phyloP scores from a whole-genome alignment of 768 basidiomycete species.

The Lactarius hatsudake region DNA sequence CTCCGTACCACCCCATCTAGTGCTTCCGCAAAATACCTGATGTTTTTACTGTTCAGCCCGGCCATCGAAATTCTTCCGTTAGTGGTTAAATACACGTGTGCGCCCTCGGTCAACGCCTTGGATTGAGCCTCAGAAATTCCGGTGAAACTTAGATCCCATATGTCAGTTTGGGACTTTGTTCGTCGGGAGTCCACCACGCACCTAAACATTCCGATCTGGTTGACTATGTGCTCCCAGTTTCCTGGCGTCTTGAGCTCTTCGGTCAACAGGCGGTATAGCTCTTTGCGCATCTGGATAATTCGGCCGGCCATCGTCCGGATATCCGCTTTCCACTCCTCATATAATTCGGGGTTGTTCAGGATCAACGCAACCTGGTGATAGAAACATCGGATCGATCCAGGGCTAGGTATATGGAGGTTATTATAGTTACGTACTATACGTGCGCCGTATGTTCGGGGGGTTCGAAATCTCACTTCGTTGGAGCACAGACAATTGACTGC shows the following conservation, averaged over 20 bases:
- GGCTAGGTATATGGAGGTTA: neutral
- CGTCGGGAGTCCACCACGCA: slow-evolving; percentile 37
- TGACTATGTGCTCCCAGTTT: slow-evolving; percentile 92
- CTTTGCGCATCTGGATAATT: slow-evolving; percentile 87
- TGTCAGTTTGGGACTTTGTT: slow-evolving; percentile 21
- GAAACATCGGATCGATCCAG: slow-evolving; percentile 1
- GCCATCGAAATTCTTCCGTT: slow-evolving; percentile 97
- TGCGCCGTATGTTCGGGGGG: slow-evolving; percentile 88
- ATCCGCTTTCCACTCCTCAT: slow-evolving; percentile 87
- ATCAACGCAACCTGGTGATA: slow-evolving; percentile 67
- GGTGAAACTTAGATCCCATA: slow-evolving; percentile 60
- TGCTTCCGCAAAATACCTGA: slow-evolving; percentile 69
- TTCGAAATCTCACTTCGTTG: slow-evolving; percentile 95
- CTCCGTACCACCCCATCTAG: slow-evolving; percentile 67
- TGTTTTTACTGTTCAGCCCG: slow-evolving; percentile 76
- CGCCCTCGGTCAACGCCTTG: slow-evolving; percentile 62
- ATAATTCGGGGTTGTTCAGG: slow-evolving; percentile 68
- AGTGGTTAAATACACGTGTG: slow-evolving; percentile 79
- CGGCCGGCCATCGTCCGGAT: slow-evolving; percentile 90
- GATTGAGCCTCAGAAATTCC: slow-evolving; percentile 70
- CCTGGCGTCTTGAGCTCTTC: slow-evolving; percentile 85
- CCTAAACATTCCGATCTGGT: slow-evolving; percentile 99
- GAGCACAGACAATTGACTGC: slow-evolving; percentile 87
- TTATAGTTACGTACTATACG: slow-evolving; percentile 57
- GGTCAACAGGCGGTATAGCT: slow-evolving; percentile 70